Percentiles rank a stretch among this genome's conserved stretches.
phyloP scores from a whole-genome alignment of 1,284 basidiomycete genomes.

The Entoloma clypeatum region DNA sequence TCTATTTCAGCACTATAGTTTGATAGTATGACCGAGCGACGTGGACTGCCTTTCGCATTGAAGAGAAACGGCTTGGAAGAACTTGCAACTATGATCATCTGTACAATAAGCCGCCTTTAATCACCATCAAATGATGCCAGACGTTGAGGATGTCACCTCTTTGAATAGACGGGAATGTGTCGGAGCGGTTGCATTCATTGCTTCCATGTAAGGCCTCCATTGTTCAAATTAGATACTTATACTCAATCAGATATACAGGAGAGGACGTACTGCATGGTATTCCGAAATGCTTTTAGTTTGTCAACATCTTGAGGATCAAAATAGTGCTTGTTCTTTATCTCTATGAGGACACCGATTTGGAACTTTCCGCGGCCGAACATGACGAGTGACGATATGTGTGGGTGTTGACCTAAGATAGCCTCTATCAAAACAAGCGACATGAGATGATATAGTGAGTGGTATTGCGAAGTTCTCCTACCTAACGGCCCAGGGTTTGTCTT shows the following conservation, averaged over 20 bases:
- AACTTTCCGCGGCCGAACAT: slow-evolving; percentile 40
- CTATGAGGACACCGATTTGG: slow-evolving; percentile 40
- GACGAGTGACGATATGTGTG: slow-evolving; percentile 31
- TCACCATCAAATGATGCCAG: not conserved
- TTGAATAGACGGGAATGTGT: slow-evolving; percentile 41
- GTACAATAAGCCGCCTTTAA: not conserved
- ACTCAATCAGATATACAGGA: not conserved
- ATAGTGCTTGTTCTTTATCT: slow-evolving; percentile 28
- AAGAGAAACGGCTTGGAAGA: slow-evolving; percentile 28
- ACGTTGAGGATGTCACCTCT: slow-evolving; percentile 22
- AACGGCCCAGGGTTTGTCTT: slow-evolving; percentile 42
- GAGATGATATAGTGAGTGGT: not conserved
- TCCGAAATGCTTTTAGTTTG: slow-evolving; percentile 24
- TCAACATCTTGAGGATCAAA: slow-evolving; percentile 31
- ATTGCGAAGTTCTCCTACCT: slow-evolving; percentile 24
- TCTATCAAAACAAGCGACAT: slow-evolving; percentile 32
- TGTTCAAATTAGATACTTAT: not conserved
- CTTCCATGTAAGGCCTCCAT: slow-evolving; percentile 34
- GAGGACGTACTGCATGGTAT: slow-evolving; percentile 21
- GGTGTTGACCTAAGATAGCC: slow-evolving; percentile 35
- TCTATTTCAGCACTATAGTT: slow-evolving; percentile 31
- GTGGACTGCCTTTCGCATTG: slow-evolving; percentile 28
- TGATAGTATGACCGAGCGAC: slow-evolving; percentile 24
- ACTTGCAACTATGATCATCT: slow-evolving; percentile 35
- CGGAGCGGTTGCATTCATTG: slow-evolving; percentile 37